These are phyloP conservation scores for Selenicereus undatus DNA, from an alignment of 148 eudicot genomes.

Conservation along the genomic window DNA sequence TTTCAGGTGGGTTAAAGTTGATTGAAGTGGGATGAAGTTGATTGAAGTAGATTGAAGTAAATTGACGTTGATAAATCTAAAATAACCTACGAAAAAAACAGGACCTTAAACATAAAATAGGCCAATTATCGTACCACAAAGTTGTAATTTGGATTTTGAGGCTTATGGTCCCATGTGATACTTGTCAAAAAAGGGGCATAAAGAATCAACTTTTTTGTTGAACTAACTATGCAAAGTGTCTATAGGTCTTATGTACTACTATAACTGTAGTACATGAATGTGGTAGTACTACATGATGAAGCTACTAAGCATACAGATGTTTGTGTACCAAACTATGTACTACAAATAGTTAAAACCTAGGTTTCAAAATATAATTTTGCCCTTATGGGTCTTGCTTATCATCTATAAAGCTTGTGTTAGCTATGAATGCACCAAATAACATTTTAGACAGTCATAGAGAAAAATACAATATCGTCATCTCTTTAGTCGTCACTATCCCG, in stretches of 20 bases:
- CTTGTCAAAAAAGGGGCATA: background rate
- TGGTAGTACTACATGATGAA: constrained; percentile 11
- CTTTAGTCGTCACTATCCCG: too few species aligned
- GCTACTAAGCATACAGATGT: background rate
- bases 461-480: too few species aligned
- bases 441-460: too few species aligned
- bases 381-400: background rate
- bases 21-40: too few species aligned
- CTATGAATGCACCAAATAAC: background rate
- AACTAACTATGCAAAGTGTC: background rate
- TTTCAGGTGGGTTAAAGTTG: too few species aligned
- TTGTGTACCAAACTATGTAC: constrained; percentile 7
- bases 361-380: background rate
- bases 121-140: background rate
- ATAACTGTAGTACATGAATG: background rate
- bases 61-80: too few species aligned
- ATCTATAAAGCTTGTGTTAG: constrained; percentile 7
- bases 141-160: background rate
- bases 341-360: constrained; percentile 9
- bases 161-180: background rate
- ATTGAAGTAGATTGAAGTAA: too few species aligned
- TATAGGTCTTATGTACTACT: background rate
- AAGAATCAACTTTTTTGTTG: background rate
- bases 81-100: too few species aligned
- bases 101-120: too few species aligned